Evolutionary conservation across 345 rosid genomes (phyloP).

Genomic region (Hypericum perforatum): DNA sequence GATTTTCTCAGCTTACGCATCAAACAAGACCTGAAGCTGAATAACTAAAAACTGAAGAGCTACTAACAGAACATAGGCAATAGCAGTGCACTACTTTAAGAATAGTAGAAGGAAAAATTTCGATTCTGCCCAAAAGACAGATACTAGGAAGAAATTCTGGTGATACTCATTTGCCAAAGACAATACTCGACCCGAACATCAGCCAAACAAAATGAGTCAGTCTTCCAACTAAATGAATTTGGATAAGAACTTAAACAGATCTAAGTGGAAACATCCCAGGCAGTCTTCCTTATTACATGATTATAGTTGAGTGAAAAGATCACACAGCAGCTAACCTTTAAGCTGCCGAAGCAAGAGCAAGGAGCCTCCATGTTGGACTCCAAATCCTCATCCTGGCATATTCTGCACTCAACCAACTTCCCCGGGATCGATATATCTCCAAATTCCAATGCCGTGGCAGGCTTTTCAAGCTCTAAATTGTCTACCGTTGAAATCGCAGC

Average conservation of each 20-base stretch:
- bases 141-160: no score
- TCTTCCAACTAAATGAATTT: no score
- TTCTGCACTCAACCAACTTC: constrained; percentile 76
- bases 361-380: constrained; percentile 89
- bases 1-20: background rate
- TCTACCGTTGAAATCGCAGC: constrained; percentile 23
- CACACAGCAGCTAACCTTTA: constrained; percentile 41
- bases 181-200: no score
- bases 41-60: no score
- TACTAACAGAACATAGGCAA: no score
- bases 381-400: constrained; percentile 84
- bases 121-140: no score
- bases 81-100: no score
- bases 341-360: constrained; percentile 83
- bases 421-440: constrained; percentile 29
- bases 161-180: no score
- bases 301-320: background rate
- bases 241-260: no score
- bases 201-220: no score
- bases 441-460: constrained; percentile 27
- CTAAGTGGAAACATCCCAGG: background rate
- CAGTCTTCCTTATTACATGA: background rate
- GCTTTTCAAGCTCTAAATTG: constrained; percentile 19
- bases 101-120: no score
- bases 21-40: no score